Evolutionary conservation across 805 yeast genomes (phyloP), one percentile per base, ranked within the genome.

Genomic region (Candida sakaeoensis): DNA sequence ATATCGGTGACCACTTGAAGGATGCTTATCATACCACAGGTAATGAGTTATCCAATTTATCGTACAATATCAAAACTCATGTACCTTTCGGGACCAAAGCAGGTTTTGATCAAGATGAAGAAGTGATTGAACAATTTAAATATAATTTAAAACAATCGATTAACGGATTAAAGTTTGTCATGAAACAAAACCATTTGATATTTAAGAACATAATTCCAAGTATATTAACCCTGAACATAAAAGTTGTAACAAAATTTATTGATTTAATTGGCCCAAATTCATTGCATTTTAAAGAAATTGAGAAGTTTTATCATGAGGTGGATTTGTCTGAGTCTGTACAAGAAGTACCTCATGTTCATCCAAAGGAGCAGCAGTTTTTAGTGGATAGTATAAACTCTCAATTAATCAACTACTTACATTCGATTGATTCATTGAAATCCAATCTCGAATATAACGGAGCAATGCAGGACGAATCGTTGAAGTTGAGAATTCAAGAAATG

Each of bases 161-260:
- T 22, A 65, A 68, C 15, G 80, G 77, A 1, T 51, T 76, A 27
- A 63, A 65, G 33, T 75, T 59, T 42, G 44, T 75, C 14, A 44
- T 42, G 7, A 29, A 44, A 16, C 69, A 63, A 38, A 50, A 62
- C 24, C 47, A 51, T 25, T 43, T 54, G 33, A 33, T 55, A 31
- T 48, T 55, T n/a, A 42, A 49, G 35, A 30, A 44, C 18, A 51
- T 60, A 43, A 56, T 65, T 57, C 62, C 64, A 16, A 37, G 41
- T 8, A 26, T 65, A 8, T 57, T 74, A 49, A 60, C 66, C 17
- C 48, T 55, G 4, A 59, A 66, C 17, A 44, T 58, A 37, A 57
- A 54, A 23, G 48, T 63, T 5, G 51, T 62, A 8, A 59, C 59
- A 15, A 41, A 54, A 2, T 65, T 68, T 41, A 47, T 56, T 15